Conservation (phyloP, 2,329 filamentous ascomycete genomes). For the Chrysosporium queenslandicum region DNA sequence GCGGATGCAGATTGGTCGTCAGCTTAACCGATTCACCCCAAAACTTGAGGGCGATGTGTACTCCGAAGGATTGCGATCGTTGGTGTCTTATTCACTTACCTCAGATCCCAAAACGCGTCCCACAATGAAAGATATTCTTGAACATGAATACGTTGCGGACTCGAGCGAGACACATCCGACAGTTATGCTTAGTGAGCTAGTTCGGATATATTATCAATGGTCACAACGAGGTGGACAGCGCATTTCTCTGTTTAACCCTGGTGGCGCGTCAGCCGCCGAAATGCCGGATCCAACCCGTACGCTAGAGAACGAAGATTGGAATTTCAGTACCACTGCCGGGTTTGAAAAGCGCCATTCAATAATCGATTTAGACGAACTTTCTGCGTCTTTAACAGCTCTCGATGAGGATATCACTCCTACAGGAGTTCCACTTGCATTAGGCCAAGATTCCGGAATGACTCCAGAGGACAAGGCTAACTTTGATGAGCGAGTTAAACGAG, state of each 20-base stretch:
- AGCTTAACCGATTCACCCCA: conserved; percentile 35
- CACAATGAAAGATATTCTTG: conserved; percentile 38
- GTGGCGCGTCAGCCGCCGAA: conserved; percentile 49
- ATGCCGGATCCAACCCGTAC: conserved; percentile 35
- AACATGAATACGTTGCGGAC: conserved; percentile 37
- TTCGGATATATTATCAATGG: conserved; percentile 42
- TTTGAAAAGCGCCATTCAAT: conserved; percentile 47
- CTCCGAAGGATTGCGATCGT: conserved; percentile 37
- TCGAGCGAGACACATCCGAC: conserved; percentile 39
- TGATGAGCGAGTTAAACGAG: conserved; percentile 48
- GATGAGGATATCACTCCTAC: conserved; percentile 28
- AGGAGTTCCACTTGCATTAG: conserved; percentile 19
- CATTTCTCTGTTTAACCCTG: conserved; percentile 50
- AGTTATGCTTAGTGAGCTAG: conserved; percentile 36
- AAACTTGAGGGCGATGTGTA: conserved; percentile 36
- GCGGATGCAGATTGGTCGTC: conserved; percentile 39
- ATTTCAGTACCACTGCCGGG: conserved; percentile 54
- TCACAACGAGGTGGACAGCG: conserved; percentile 40
- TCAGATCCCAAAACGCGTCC: conserved; percentile 38
- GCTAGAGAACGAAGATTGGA: conserved; percentile 48
- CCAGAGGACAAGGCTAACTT: conserved; percentile 43
- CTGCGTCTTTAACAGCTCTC: conserved; percentile 38
- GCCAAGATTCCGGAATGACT: conserved; percentile 29
- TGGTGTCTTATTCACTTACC: conserved; percentile 38
- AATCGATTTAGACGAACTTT: conserved; percentile 38